These are phyloP conservation scores for Melaleuca alternifolia DNA, from an alignment of 345 rosid species.

Conservation along the genomic window DNA sequence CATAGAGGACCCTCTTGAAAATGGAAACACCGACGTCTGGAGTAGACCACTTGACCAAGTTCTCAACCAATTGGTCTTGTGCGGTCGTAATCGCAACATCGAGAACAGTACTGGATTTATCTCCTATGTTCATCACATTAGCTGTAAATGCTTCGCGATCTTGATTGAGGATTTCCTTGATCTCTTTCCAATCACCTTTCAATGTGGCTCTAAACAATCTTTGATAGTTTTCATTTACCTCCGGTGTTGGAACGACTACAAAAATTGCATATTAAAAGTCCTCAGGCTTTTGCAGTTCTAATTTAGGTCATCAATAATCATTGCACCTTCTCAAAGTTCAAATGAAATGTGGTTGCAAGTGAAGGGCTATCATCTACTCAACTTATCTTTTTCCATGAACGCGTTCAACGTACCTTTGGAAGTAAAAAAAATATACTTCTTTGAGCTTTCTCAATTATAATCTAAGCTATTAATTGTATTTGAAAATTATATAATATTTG, in stretches of 20 bases:
- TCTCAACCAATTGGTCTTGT: not conserved
- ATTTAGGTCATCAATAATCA: not conserved
- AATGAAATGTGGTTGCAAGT: not conserved
- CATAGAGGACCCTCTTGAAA: not conserved
- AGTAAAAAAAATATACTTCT: not conserved
- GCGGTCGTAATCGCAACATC: not conserved
- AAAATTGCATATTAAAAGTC: not conserved
- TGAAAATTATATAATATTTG: not conserved
- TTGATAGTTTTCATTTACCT: not conserved
- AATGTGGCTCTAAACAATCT: rapidly evolving
- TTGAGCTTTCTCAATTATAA: not conserved
- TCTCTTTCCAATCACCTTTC: not conserved
- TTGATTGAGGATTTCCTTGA: rapidly evolving
- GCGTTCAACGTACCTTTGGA: not conserved
- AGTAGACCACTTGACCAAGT: rapidly evolving
- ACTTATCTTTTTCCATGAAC: not conserved
- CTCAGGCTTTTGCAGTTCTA: not conserved
- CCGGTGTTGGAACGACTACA: not conserved
- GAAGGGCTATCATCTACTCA: not conserved
- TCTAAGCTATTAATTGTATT: not conserved
- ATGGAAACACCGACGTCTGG: not conserved
- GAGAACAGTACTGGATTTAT: not conserved
- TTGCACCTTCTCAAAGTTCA: not conserved
- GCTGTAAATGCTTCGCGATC: rapidly evolving
- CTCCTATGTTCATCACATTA: not conserved